Evolutionary conservation across 805 yeast species (phyloP).

Genomic region (Metschnikowia continentalis): DNA sequence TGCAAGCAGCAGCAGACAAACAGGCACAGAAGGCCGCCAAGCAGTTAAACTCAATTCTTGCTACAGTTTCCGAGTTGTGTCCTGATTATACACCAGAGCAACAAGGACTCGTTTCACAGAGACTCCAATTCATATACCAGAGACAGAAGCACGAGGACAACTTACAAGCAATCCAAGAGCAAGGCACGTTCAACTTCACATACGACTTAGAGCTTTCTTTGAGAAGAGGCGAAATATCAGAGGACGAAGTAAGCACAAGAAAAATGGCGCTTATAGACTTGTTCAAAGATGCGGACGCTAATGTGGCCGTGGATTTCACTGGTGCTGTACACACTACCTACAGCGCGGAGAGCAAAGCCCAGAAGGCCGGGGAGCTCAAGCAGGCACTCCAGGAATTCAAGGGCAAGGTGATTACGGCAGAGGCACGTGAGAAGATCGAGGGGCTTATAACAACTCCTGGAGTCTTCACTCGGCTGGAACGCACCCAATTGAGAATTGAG

Average conservation of each 20-base stretch:
- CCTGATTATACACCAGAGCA: slow-evolving; percentile 25
- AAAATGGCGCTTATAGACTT: slow-evolving; percentile 33
- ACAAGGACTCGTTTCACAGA: slow-evolving; percentile 38
- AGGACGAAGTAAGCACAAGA: slow-evolving; percentile 20
- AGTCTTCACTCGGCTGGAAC: slow-evolving; percentile 35
- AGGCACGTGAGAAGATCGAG: slow-evolving; percentile 38
- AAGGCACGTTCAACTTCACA: slow-evolving; percentile 50
- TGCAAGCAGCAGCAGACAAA: slow-evolving; percentile 35
- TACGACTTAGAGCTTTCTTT: slow-evolving; percentile 41
- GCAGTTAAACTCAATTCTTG: slow-evolving; percentile 15
- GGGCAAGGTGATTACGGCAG: slow-evolving; percentile 28
- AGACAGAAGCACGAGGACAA: slow-evolving; percentile 55
- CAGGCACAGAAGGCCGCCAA: slow-evolving; percentile 40
- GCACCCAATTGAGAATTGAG: slow-evolving; percentile 38
- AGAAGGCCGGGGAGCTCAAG: slow-evolving; percentile 20
- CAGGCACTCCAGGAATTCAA: slow-evolving; percentile 20
- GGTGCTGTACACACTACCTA: slow-evolving; percentile 39
- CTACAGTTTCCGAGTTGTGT: slow-evolving; percentile 25
- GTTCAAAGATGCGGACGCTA: slow-evolving; percentile 38
- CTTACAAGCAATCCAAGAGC: slow-evolving; percentile 52
- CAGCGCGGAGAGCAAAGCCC: slow-evolving; percentile 25
- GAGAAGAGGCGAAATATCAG: slow-evolving; percentile 34
- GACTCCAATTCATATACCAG: slow-evolving; percentile 50
- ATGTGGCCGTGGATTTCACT: slow-evolving; percentile 42
- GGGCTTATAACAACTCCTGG: slow-evolving; percentile 42